These are phyloP conservation scores for Exophiala lecanii-corni DNA, from an alignment of 2,329 filamentous ascomycete genomes.

Conservation along the genomic window DNA sequence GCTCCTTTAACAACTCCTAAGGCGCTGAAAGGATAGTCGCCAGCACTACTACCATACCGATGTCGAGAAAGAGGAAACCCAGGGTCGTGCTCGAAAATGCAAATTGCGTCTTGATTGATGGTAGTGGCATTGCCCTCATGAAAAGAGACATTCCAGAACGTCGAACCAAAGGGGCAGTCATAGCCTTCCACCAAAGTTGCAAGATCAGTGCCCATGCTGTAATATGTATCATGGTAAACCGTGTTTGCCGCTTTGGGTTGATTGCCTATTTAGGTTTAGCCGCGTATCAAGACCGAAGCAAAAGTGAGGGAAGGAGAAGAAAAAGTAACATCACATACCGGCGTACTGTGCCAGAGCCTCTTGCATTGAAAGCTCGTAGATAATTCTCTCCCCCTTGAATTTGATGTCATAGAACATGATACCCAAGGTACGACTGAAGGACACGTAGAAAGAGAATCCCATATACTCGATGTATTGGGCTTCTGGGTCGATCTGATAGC, in stretches of 20 bases:
- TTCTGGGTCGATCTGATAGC: conserved; percentile 13
- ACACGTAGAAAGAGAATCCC: conserved; percentile 14
- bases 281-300: background rate
- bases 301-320: background rate
- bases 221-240: conserved; percentile 32
- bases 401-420: conserved; percentile 33
- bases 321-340: conserved; percentile 16
- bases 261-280: conserved; percentile 7
- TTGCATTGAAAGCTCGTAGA: conserved; percentile 51
- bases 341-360: conserved; percentile 52
- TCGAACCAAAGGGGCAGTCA: conserved; percentile 26
- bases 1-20: conserved; percentile 22
- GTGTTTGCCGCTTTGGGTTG: conserved; percentile 25
- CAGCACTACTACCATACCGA: conserved; percentile 14
- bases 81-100: conserved; percentile 17
- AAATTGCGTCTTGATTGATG: conserved; percentile 33
- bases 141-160: conserved; percentile 11
- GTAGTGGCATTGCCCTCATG: conserved; percentile 5
- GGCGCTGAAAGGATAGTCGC: conserved; percentile 8
- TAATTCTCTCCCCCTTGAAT: conserved; percentile 48
- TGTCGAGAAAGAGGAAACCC: conserved; percentile 33
- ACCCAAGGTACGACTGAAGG: conserved; percentile 10
- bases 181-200: conserved; percentile 28
- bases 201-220: conserved; percentile 28
- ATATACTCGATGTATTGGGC: conserved; percentile 13